These are phyloP conservation scores for Pyrenochaeta sp. DNA, from an alignment of 2,329 filamentous ascomycete species.

Conservation along the genomic window DNA sequence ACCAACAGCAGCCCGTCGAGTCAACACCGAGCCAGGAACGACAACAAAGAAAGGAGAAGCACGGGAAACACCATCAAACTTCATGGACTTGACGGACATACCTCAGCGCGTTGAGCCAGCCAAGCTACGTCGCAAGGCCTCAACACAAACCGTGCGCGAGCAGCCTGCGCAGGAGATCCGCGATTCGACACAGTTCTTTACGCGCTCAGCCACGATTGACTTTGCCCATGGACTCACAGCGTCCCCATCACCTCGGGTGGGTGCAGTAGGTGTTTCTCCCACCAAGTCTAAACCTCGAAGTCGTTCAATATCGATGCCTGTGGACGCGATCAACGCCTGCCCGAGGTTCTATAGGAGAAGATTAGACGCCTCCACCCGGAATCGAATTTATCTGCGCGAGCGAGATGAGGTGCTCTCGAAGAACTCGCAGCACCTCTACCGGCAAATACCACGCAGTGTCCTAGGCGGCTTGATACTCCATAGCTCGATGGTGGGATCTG, in stretches of 20 bases:
- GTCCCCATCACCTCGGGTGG: slow-evolving; percentile 3
- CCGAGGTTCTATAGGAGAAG: slow-evolving; percentile 32
- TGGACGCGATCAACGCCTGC: slow-evolving; percentile 16
- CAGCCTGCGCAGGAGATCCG: slow-evolving; percentile 14
- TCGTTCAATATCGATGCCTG: slow-evolving; percentile 15
- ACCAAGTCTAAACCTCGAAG: slow-evolving; percentile 12
- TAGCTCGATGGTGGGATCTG: slow-evolving; percentile 28
- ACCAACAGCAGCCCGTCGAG: slow-evolving; percentile 10
- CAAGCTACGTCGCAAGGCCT: slow-evolving; percentile 31
- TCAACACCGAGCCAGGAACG: slow-evolving; percentile 24
- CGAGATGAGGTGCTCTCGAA: slow-evolving; percentile 21
- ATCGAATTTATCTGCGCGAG: slow-evolving; percentile 31
- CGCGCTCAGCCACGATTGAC: slow-evolving; percentile 28
- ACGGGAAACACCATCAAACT: slow-evolving; percentile 19
- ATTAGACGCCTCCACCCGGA: slow-evolving; percentile 34
- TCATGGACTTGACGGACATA: slow-evolving; percentile 34
- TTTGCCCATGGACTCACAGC: slow-evolving; percentile 7
- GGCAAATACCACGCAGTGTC: slow-evolving; percentile 25
- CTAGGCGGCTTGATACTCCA: slow-evolving; percentile 34
- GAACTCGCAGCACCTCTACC: slow-evolving; percentile 26
- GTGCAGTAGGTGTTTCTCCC: not conserved
- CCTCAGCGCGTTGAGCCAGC: slow-evolving; percentile 16
- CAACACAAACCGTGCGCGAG: slow-evolving; percentile 18
- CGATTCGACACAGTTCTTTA: slow-evolving; percentile 22
- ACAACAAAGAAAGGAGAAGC: not conserved